A percentile compares a stretch with the other conserved stretches of the same genome.
phyloP scores from a whole-genome alignment of 805 yeast species.

The Komagataella pastoris region DNA sequence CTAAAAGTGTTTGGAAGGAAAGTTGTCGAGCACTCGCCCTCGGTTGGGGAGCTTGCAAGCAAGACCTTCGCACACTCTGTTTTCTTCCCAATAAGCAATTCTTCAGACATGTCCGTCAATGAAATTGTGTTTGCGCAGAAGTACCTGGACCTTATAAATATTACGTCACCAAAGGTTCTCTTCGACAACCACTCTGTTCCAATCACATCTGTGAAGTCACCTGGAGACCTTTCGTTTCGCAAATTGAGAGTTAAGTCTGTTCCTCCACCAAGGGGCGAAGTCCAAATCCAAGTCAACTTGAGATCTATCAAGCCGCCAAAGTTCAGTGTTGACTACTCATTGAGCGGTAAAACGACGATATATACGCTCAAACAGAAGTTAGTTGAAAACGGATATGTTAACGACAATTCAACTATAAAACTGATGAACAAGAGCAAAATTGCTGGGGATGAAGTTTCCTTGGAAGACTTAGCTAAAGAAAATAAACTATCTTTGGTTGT shows the following conservation, averaged over 20 bases:
- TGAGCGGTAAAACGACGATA: conserved; percentile 10
- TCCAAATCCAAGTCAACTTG: conserved; percentile 19
- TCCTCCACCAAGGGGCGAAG: neutral
- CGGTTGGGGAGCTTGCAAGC: neutral
- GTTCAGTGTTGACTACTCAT: conserved; percentile 20
- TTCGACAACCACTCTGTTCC: neutral
- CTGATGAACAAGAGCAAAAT: conserved; percentile 38
- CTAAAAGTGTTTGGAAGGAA: neutral
- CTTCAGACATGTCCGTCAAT: neutral
- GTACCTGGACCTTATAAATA: neutral
- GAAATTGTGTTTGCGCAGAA: neutral
- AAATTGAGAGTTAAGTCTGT: neutral
- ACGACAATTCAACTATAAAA: conserved; percentile 24
- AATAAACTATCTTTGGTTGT: neutral
- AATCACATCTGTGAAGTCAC: neutral
- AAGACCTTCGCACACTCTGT: neutral
- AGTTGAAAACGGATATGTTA: conserved; percentile 15
- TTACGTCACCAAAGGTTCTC: neutral
- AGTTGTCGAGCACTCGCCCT: neutral
- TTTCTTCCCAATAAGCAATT: neutral
- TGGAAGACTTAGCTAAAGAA: conserved; percentile 10
- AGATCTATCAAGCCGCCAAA: conserved; percentile 69
- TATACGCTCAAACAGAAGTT: conserved; percentile 25
- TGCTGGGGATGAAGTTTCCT: conserved; percentile 26
- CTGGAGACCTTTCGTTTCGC: neutral